Evolutionary conservation across 257 asterid species (phyloP).

Genomic region (Plectranthus barbatus): DNA sequence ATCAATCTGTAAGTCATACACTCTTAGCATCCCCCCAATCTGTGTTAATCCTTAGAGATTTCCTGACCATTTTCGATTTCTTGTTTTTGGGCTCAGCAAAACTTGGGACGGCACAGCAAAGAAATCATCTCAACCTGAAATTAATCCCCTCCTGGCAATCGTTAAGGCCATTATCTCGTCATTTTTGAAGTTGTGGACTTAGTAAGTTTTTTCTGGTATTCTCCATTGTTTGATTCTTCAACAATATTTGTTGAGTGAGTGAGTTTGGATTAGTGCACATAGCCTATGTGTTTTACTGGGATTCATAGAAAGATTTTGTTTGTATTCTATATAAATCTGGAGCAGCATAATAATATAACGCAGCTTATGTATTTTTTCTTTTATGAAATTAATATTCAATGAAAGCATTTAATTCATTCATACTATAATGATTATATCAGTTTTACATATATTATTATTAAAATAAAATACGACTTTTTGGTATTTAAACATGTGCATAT

Average conservation of each 20-base stretch:
- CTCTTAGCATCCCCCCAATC: neutral
- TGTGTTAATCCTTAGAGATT: neutral
- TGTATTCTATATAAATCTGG: too few species aligned
- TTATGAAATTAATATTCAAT: too few species aligned
- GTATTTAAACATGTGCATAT: too few species aligned
- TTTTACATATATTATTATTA: too few species aligned
- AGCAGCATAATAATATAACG: too few species aligned
- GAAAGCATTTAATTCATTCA: too few species aligned
- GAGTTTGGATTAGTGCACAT: neutral
- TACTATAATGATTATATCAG: too few species aligned
- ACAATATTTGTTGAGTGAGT: neutral
- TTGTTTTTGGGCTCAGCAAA: slow-evolving; percentile 37
- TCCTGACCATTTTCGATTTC: slow-evolving; percentile 6
- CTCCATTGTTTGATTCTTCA: slow-evolving; percentile 4
- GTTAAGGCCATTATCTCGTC: slow-evolving; percentile 49
- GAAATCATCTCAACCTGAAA: slow-evolving; percentile 21
- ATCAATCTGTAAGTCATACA: slow-evolving; percentile 50
- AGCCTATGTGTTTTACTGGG: neutral
- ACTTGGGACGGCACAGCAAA: slow-evolving; percentile 42
- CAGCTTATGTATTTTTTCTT: too few species aligned
- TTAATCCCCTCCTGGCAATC: slow-evolving; percentile 44
- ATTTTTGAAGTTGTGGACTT: slow-evolving; percentile 57
- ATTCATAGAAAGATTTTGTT: neutral
- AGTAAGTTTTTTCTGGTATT: slow-evolving; percentile 15
- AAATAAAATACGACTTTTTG: too few species aligned